phyloP scores from a whole-genome alignment of 2,329 filamentous ascomycete genomes.

The Rutstroemia sp. region DNA sequence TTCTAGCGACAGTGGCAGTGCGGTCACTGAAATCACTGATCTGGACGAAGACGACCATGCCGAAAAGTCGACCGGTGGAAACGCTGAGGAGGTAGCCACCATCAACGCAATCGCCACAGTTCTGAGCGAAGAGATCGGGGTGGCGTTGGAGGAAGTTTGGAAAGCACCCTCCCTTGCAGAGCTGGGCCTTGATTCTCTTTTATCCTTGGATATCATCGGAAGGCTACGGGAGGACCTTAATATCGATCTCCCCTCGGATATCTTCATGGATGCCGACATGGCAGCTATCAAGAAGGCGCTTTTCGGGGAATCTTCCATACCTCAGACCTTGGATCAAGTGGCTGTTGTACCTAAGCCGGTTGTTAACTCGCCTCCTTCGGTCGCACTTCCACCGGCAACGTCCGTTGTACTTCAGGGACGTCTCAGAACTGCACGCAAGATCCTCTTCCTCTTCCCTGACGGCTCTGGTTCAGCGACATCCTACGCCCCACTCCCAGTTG shows the following conservation, averaged over 20 bases:
- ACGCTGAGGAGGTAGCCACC: background rate
- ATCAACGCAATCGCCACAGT: background rate
- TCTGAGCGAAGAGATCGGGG: background rate
- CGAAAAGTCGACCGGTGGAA: background rate
- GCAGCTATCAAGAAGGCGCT: background rate
- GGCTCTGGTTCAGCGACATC: slow-evolving; percentile 36
- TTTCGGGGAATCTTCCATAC: background rate
- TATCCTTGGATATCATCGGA: background rate
- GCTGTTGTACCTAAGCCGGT: background rate
- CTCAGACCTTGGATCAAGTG: background rate
- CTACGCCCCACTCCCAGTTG: slow-evolving; percentile 25
- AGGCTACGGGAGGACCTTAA: background rate
- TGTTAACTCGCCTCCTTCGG: background rate
- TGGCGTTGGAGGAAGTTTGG: background rate
- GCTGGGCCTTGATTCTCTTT: slow-evolving; percentile 2
- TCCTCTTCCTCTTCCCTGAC: slow-evolving; percentile 39
- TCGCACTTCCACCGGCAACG: background rate
- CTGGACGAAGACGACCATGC: background rate
- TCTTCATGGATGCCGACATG: background rate
- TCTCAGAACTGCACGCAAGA: slow-evolving; percentile 36
- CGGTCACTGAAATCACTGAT: background rate
- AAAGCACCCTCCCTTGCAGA: background rate
- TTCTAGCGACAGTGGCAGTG: background rate
- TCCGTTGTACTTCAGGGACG: slow-evolving; percentile 38
- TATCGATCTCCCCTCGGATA: background rate